A percentile compares a stretch with the other conserved stretches of the same genome.
Conservation (phyloP, 2,329 filamentous ascomycete genomes). For the Penicillium verrucosum region DNA sequence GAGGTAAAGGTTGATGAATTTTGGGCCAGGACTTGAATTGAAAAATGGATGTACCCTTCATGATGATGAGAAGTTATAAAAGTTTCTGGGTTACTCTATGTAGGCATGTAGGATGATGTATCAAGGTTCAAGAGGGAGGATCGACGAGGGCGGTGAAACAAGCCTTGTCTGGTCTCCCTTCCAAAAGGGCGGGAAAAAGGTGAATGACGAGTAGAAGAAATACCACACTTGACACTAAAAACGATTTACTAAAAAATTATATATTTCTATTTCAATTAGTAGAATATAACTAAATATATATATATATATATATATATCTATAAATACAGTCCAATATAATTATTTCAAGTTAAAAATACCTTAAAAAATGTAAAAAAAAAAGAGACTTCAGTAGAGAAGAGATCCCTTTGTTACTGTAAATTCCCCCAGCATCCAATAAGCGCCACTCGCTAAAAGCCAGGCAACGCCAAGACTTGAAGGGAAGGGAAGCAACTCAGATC, state of each 20-base stretch:
- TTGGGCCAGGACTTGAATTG: conserved; percentile 52
- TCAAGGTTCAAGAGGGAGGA: conserved; percentile 8
- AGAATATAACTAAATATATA: background rate
- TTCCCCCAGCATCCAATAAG: conserved; percentile 20
- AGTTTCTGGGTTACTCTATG: background rate
- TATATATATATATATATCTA: background rate
- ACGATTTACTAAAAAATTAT: background rate
- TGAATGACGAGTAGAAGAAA: conserved; percentile 26
- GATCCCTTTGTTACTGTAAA: conserved; percentile 4
- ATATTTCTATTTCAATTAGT: background rate
- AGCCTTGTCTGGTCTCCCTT: background rate
- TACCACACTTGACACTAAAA: background rate
- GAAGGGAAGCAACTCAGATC: conserved; percentile 28
- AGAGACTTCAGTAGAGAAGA: background rate
- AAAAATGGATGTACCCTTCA: conserved; percentile 52
- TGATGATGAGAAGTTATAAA: conserved; percentile 31
- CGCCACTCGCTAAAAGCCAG: conserved; percentile 35
- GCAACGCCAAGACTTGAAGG: conserved; percentile 25
- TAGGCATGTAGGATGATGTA: background rate
- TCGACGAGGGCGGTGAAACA: conserved; percentile 24
- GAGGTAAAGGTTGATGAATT: conserved; percentile 51
- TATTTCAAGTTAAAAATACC: background rate
- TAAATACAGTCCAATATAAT: background rate
- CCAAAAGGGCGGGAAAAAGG: conserved; percentile 8
- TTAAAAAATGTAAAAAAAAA: background rate